Evolutionary conservation across 805 yeast genomes (phyloP), one percentile per base, ranked within the genome.

Genomic region (Schwanniomyces sp.): DNA sequence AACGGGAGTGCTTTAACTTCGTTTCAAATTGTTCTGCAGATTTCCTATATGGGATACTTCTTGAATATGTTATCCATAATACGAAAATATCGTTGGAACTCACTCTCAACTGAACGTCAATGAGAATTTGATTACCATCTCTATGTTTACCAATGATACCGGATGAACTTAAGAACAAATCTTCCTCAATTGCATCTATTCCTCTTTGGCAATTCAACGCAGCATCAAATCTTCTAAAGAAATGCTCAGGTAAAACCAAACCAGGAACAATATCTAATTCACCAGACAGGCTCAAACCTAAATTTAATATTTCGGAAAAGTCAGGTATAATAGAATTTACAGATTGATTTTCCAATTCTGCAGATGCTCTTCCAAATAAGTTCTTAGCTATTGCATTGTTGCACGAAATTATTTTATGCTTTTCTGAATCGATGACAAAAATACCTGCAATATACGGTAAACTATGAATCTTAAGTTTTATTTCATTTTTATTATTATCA

Each of bases 381-480:
- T 88, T 87, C 51, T 85, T 83, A 9, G 90, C 81, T 45, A 89
- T 83, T 8, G 95, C 88, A 51, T 81, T 80, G 66, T 90, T 90
- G 61, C 86, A 86, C 10, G 92, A 84, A n/a, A 87, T 62, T 34
- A 90, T 74, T 7, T 72, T 67, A 54, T 73, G 78, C 40, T 64
- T 64, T 25, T 62, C 62, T 1, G 84, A 72, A 42, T 85, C 82
- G 11, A 90, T 70, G 10, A 88, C 84, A 57, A 90, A 84, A 25
- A 88, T 80, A 36, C 97, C 97, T 1, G 96, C 94, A 55, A 89
- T 87, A 64, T 88, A 88, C 0, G 96, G 96, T 56, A 89, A 66
- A 4, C 91, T 76, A 58, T 87, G 91, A 16, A 89, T 76, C 53
- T 86, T 85, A 46, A 88, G 60, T 57, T 85, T 80, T 17, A 84